Evolutionary conservation across 179 eudicot species (phyloP).

Genomic region (Vitellaria paradoxa): DNA sequence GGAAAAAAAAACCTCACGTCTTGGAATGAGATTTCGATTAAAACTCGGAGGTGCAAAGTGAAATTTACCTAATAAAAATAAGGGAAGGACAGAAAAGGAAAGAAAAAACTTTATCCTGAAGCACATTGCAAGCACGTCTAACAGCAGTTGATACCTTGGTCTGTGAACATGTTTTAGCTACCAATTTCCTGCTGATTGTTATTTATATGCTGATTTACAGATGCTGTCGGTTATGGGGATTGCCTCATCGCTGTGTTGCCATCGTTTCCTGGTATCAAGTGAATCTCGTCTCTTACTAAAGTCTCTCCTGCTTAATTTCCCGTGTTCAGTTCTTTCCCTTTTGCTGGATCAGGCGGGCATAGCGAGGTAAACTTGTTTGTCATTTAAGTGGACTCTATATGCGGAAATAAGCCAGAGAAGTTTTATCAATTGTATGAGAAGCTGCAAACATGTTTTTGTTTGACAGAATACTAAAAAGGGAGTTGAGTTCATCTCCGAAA

Average conservation of each 20-base stretch:
- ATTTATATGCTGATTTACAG: constrained; percentile 37
- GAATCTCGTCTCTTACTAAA: constrained; percentile 22
- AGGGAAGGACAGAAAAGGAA: neutral
- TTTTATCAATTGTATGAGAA: constrained; percentile 1
- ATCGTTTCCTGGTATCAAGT: neutral
- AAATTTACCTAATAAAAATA: neutral
- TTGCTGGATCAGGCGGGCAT: constrained; percentile 18
- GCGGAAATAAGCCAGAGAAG: neutral
- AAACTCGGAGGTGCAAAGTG: no score
- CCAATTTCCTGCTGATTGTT: neutral
- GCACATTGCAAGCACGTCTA: neutral
- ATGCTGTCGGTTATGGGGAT: constrained; percentile 96
- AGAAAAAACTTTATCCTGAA: neutral
- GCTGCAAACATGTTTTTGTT: neutral
- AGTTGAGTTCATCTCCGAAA: neutral
- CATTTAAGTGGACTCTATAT: neutral
- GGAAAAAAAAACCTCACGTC: no score
- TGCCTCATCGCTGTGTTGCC: constrained; percentile 42
- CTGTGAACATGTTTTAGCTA: neutral
- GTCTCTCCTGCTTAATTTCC: no score
- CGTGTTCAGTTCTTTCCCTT: constrained; percentile 21
- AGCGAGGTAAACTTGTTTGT: neutral
- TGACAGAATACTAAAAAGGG: neutral
- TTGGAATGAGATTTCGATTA: no score
- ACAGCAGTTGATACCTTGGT: neutral